These are phyloP conservation scores for rapeseed (Brassica napus) DNA, from an alignment of 345 rosid genomes.

Conservation along the genomic window Da-Ae NC_063438.1:22869001-22869500, in stretches of 20 bases:
- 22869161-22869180: background rate
- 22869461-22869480: conserved; percentile 19
- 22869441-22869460: conserved; percentile 7
- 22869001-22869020: background rate
- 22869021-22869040: background rate
- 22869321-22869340: no score
- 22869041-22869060: background rate
- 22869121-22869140: background rate
- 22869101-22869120: background rate
- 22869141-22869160: background rate
- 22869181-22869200: background rate
- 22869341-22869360: background rate
- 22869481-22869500: conserved; percentile 8
- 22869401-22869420: conserved; percentile 2
- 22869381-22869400: conserved; percentile 18
- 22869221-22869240: no score
- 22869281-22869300: no score
- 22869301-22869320: no score
- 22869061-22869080: background rate
- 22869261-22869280: no score
- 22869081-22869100: background rate
- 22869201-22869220: no score
- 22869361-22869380: background rate
- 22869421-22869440: background rate
- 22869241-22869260: no score